These are phyloP conservation scores for Saturnispora zaruensis DNA, from an alignment of 805 yeast species.

Conservation along the genomic window DNA sequence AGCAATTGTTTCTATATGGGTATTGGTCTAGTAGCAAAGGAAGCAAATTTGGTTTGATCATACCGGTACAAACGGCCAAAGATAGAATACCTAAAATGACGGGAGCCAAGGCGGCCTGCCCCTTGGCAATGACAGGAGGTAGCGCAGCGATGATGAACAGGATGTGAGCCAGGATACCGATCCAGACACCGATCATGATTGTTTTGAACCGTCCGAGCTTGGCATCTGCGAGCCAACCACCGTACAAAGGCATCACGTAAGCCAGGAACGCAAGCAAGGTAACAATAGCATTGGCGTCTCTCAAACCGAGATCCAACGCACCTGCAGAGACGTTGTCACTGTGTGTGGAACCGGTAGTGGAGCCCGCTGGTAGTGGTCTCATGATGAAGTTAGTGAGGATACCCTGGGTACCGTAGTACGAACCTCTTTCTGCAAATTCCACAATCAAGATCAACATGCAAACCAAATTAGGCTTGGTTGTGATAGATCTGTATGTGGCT, in stretches of 20 bases:
- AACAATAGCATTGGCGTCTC: slow-evolving; percentile 40
- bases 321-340: slow-evolving; percentile 32
- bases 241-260: slow-evolving; percentile 41
- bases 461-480: slow-evolving; percentile 38
- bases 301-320: slow-evolving; percentile 40
- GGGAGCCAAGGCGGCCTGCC: slow-evolving; percentile 33
- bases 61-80: slow-evolving; percentile 43
- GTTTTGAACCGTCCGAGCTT: slow-evolving; percentile 39
- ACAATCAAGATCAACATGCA: slow-evolving; percentile 42
- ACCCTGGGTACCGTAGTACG: slow-evolving; percentile 42
- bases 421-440: slow-evolving; percentile 50
- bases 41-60: slow-evolving; percentile 45
- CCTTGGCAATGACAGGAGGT: slow-evolving; percentile 35
- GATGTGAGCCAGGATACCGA: slow-evolving; percentile 40
- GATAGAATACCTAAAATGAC: slow-evolving; percentile 34
- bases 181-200: slow-evolving; percentile 40
- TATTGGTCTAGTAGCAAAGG: slow-evolving; percentile 53
- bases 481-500: slow-evolving; percentile 27
- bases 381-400: slow-evolving; percentile 41
- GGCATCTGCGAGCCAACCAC: slow-evolving; percentile 47
- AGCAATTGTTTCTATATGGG: slow-evolving; percentile 50
- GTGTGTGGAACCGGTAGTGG: slow-evolving; percentile 38
- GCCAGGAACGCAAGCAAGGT: slow-evolving; percentile 40
- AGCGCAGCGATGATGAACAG: slow-evolving; percentile 42
- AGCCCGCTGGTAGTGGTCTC: slow-evolving; percentile 42